These are phyloP conservation scores for Austroboletus eburneus DNA, from an alignment of 768 basidiomycete genomes.

Conservation along the genomic window DNA sequence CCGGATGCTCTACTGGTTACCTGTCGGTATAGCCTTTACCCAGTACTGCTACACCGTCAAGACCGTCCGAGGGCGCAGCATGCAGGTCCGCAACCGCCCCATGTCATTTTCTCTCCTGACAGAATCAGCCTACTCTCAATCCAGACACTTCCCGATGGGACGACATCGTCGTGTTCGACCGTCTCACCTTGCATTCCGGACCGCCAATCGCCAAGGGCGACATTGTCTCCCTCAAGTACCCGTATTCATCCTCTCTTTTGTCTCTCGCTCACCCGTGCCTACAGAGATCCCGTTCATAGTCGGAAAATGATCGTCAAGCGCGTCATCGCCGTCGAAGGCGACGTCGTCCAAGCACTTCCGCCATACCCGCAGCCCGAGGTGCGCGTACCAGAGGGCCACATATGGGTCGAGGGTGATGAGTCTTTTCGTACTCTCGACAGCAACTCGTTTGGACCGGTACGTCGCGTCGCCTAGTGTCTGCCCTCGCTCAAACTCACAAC, in stretches of 20 bases:
- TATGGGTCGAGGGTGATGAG: slow-evolving; percentile 63
- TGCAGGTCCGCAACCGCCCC: slow-evolving; percentile 51
- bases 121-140: slow-evolving; percentile 70
- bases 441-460: slow-evolving; percentile 67
- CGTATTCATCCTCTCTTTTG: not conserved
- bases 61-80: slow-evolving; percentile 58
- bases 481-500: not conserved
- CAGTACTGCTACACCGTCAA: slow-evolving; percentile 52
- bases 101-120: slow-evolving; percentile 3
- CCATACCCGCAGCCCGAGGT: slow-evolving; percentile 58
- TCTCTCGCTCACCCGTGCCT: not conserved
- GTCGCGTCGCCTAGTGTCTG: slow-evolving; percentile 13
- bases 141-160: slow-evolving; percentile 59
- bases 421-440: slow-evolving; percentile 57
- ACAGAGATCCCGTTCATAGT: slow-evolving; percentile 58
- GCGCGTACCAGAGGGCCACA: slow-evolving; percentile 54
- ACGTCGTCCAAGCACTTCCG: slow-evolving; percentile 61
- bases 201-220: slow-evolving; percentile 50
- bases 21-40: slow-evolving; percentile 44
- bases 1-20: slow-evolving; percentile 53
- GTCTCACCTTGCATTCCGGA: slow-evolving; percentile 36
- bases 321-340: slow-evolving; percentile 60
- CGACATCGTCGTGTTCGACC: slow-evolving; percentile 64
- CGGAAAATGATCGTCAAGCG: slow-evolving; percentile 59
- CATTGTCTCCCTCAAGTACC: slow-evolving; percentile 60